phyloP scores from a whole-genome alignment of 805 yeast species.

The Starmerella bacillaris region DNA sequence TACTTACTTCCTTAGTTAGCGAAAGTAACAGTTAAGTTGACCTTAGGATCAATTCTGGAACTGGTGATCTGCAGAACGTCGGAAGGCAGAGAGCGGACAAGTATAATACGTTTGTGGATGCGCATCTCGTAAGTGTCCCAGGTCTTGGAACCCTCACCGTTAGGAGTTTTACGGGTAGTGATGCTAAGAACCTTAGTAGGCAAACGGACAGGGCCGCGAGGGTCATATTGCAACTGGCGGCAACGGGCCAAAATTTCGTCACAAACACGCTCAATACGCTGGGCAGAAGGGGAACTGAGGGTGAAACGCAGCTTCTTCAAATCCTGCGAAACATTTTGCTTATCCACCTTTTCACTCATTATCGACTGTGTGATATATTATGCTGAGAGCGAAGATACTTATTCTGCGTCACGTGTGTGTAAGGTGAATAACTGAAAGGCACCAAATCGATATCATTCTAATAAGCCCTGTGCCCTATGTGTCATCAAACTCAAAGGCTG shows the following conservation, averaged over 20 bases:
- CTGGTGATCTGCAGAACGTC: slow-evolving; percentile 90
- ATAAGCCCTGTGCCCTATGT: slow-evolving; percentile 1
- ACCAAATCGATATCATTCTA: too few species aligned
- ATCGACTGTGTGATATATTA: too few species aligned
- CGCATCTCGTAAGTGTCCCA: slow-evolving; percentile 99
- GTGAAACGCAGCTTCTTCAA: slow-evolving; percentile 97
- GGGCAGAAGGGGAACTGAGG: slow-evolving; percentile 95
- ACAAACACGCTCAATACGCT: slow-evolving; percentile 92
- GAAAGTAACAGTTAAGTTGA: slow-evolving; percentile 47
- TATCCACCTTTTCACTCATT: slow-evolving; percentile 40
- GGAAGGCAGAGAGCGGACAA: slow-evolving; percentile 90
- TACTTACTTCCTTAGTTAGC: too few species aligned
- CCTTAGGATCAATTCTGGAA: slow-evolving; percentile 98
- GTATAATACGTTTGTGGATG: slow-evolving; percentile 99
- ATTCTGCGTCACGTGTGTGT: too few species aligned
- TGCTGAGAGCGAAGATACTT: too few species aligned
- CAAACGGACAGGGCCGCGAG: slow-evolving; percentile 99
- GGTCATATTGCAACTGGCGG: slow-evolving; percentile 50
- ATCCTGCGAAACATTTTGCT: slow-evolving; percentile 62
- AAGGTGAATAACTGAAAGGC: too few species aligned
- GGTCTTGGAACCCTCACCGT: slow-evolving; percentile 99
- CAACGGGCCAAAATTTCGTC: slow-evolving; percentile 80
- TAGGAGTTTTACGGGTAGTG: slow-evolving; percentile 99
- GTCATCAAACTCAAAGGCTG: too few species aligned
- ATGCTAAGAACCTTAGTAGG: slow-evolving; percentile 97